Conservation (phyloP, 2,329 filamentous ascomycete species). For the Apiospora kogelbergensis region DNA sequence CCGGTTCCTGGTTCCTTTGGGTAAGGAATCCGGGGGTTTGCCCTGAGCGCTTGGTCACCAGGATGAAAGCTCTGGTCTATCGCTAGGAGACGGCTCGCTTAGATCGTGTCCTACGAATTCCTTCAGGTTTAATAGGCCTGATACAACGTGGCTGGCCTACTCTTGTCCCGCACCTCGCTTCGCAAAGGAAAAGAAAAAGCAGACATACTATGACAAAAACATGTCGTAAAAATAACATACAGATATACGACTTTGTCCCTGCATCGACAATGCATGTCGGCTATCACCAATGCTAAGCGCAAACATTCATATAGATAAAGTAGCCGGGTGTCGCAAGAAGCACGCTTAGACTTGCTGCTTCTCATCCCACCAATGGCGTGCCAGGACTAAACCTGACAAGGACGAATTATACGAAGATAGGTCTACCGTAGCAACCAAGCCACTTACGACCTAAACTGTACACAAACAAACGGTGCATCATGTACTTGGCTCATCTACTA, state of each 20-base stretch:
- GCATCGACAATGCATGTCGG: not conserved
- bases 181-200: not conserved
- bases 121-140: not conserved
- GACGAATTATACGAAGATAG: not conserved
- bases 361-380: not conserved
- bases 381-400: not conserved
- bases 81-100: not conserved
- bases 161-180: not conserved
- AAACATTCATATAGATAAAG: not conserved
- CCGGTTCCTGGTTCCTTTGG: not conserved
- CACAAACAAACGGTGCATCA: not conserved
- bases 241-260: not conserved
- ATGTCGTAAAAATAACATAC: not conserved
- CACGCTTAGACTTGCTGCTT: not conserved
- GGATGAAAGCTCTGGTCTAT: not conserved
- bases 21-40: not conserved
- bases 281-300: not conserved
- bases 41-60: not conserved
- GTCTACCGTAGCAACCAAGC: not conserved
- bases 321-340: not conserved
- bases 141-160: not conserved
- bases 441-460: not conserved
- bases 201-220: too few relatives aligned
- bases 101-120: not conserved
- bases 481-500: not conserved